Conservation (phyloP, 305 asterid genomes). For the Fraxinus xanthoxyloides region DNA sequence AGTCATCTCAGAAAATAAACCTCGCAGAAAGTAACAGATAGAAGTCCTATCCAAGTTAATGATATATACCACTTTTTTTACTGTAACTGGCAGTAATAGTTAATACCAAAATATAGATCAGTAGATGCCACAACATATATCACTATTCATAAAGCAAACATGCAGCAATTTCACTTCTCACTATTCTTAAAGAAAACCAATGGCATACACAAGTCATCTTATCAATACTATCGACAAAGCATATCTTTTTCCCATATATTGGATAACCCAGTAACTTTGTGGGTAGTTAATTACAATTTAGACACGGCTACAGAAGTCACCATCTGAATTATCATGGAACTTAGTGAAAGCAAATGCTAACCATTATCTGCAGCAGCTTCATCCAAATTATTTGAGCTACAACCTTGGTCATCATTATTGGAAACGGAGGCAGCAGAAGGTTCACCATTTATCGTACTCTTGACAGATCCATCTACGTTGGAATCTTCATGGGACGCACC, state of each 20-base stretch:
- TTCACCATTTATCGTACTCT: slow-evolving; percentile 38
- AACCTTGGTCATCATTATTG: slow-evolving; percentile 25
- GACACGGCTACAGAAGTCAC: neutral
- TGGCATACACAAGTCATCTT: neutral
- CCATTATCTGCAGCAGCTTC: slow-evolving; percentile 25
- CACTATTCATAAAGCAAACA: neutral
- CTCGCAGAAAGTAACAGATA: neutral
- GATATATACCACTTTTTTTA: neutral
- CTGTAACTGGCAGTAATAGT: neutral
- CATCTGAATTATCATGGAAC: neutral
- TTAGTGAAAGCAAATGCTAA: slow-evolving; percentile 13
- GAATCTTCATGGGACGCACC: slow-evolving; percentile 29
- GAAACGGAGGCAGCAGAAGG: slow-evolving; percentile 30
- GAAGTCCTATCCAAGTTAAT: neutral
- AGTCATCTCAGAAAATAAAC: neutral
- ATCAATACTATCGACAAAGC: neutral
- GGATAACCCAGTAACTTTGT: neutral
- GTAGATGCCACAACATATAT: neutral
- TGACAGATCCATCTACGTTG: slow-evolving; percentile 34
- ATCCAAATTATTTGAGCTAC: slow-evolving; percentile 27
- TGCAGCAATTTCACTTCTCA: neutral
- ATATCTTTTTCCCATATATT: neutral
- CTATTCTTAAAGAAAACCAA: neutral
- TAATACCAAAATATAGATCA: neutral
- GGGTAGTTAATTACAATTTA: neutral